A percentile compares a stretch with the other conserved stretches of the same genome.
These are phyloP conservation scores for Cetradonia linearis DNA, from an alignment of 495 filamentous ascomycete species.

Conservation along the genomic window DNA sequence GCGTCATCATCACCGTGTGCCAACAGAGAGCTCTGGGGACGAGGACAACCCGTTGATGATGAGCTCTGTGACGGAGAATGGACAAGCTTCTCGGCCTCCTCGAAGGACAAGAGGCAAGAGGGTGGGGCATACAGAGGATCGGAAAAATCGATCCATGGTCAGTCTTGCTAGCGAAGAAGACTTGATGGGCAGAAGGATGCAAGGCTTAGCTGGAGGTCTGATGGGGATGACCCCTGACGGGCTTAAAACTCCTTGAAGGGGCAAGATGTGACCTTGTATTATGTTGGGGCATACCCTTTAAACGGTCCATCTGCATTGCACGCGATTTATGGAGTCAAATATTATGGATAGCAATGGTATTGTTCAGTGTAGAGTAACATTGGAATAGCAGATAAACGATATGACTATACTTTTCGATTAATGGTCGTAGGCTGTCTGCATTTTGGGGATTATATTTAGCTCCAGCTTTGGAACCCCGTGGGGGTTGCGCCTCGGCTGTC, in stretches of 20 bases:
- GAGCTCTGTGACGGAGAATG: slow-evolving; percentile 33
- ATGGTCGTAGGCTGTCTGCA: neutral
- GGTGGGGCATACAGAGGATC: slow-evolving; percentile 18
- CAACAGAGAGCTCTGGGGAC: slow-evolving; percentile 61
- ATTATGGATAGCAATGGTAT: neutral
- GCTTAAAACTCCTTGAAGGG: slow-evolving; percentile 19
- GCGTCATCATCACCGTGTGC: slow-evolving; percentile 36
- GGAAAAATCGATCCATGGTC: slow-evolving; percentile 49
- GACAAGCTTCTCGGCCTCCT: neutral
- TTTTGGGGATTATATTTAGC: neutral
- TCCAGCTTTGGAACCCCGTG: neutral
- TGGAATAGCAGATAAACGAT: neutral
- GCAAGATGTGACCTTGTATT: no score
- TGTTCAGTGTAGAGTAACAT: neutral
- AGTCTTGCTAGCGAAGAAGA: slow-evolving; percentile 78
- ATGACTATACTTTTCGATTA: neutral
- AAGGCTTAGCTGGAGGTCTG: slow-evolving; percentile 66
- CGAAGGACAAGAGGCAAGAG: slow-evolving; percentile 20
- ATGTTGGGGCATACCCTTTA: neutral
- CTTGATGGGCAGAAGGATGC: slow-evolving; percentile 74
- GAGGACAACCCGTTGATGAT: slow-evolving; percentile 78
- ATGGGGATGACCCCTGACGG: slow-evolving; percentile 46
- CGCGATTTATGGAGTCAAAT: neutral
- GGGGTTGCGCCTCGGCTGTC: slow-evolving; percentile 6
- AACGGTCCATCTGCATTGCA: neutral